A percentile compares a stretch with the other conserved stretches of the same genome.
Evolutionary conservation across 345 rosid genomes (phyloP).

Genomic region (Eucalyptus sp.): DNA sequence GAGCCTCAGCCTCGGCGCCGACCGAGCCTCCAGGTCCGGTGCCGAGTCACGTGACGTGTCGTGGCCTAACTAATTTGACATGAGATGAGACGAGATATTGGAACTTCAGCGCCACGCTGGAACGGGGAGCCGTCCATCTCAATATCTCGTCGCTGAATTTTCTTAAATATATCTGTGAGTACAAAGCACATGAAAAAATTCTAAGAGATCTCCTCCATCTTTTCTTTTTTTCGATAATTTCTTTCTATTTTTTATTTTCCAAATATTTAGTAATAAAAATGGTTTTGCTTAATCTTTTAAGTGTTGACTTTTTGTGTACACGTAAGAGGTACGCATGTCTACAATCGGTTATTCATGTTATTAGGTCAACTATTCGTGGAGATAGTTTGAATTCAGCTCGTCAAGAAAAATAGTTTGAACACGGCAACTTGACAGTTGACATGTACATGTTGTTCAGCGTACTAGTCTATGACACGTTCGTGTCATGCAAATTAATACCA

Average conservation of each 20-base stretch:
- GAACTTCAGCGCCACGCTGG: background rate
- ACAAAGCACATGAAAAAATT: background rate
- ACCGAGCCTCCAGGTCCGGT: background rate
- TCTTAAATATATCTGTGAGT: too few species aligned
- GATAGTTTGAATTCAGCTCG: background rate
- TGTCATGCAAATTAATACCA: background rate
- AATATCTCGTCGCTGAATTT: background rate
- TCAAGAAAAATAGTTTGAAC: background rate
- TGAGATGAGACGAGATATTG: too few species aligned
- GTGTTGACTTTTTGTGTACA: background rate
- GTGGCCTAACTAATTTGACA: background rate
- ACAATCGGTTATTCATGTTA: background rate
- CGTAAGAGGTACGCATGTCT: background rate
- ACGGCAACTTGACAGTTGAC: background rate
- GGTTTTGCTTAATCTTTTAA: background rate
- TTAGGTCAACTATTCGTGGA: fast-evolving
- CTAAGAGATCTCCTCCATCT: background rate
- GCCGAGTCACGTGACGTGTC: background rate
- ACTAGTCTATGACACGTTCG: fast-evolving
- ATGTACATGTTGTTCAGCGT: fast-evolving
- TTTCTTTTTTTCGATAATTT: background rate
- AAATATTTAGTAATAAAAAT: background rate
- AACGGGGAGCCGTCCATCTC: background rate
- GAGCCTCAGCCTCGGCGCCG: background rate
- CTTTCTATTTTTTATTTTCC: background rate